Conservation (phyloP, 768 basidiomycete species). For the Royoungia palumana region DNA sequence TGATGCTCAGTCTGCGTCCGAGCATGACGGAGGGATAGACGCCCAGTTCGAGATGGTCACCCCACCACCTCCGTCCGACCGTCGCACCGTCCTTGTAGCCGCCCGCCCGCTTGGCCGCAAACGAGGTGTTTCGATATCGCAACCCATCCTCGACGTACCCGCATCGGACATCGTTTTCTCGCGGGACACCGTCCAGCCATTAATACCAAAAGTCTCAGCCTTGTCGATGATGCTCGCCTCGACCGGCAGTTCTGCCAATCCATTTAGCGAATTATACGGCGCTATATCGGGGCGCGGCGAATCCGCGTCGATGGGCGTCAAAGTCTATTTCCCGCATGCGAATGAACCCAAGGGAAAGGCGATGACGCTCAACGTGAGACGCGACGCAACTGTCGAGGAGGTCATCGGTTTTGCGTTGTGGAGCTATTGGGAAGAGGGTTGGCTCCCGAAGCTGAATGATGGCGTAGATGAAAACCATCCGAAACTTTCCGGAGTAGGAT, state of each 20-base stretch:
- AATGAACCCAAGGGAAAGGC: conserved; percentile 54
- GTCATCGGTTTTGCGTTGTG: conserved; percentile 91
- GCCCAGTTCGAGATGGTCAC: conserved; percentile 56
- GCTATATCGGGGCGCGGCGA: conserved; percentile 78
- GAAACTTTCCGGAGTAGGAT: conserved; percentile 76
- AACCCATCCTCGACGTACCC: conserved; percentile 16
- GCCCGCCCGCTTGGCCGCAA: conserved; percentile 27
- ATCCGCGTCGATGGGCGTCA: conserved; percentile 58
- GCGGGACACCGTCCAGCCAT: conserved; percentile 46
- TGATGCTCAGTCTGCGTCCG: conserved; percentile 22
- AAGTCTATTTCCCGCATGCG: conserved; percentile 85
- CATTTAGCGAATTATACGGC: conserved; percentile 85
- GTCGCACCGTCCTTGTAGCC: conserved; percentile 15
- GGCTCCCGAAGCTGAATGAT: conserved; percentile 75
- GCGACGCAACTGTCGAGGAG: conserved; percentile 91
- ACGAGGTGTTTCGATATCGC: conserved; percentile 29
- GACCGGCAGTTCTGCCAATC: conserved; percentile 62
- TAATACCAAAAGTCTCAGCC: conserved; percentile 52
- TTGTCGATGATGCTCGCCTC: conserved; percentile 75
- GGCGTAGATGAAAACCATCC: conserved; percentile 60
- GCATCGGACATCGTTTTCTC: conserved; percentile 42
- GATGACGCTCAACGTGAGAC: conserved; percentile 73
- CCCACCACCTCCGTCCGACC: conserved; percentile 32
- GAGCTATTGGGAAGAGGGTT: conserved; percentile 89
- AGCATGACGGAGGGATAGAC: conserved; percentile 32